Base-by-base conservation (phyloP, 78 protist genomes). In the Dictyostelium capitatum region DNA sequence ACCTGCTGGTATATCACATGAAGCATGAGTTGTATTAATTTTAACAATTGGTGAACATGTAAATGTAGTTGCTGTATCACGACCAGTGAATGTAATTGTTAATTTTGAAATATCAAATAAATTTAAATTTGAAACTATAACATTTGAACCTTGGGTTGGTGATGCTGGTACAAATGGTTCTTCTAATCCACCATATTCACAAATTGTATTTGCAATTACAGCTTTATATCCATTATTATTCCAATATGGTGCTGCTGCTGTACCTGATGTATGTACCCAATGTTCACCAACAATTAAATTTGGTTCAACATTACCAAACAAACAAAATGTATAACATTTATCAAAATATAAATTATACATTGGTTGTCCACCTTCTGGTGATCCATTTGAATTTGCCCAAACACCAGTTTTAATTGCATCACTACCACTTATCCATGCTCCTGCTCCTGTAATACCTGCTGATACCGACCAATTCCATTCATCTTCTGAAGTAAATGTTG, bases 141-240 rank as follows among this genome's bases (percentile, higher is more conserved):
- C 46, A 5, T 57, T 47, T 56, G 73, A 67, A 51, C 82, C 82
- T 51, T 17, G 48, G 4, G 82, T 77, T 51, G 82, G 43, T 15
- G 51, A 25, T 11, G 82, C 14, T 53, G 82, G 69, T 6, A 77
- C 15, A 77, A 51, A 41, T 51, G 87, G 87, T 25, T 80, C 77
- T 41, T 80, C 75, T 4, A 80, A 25, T 28, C 87, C 87, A 80
- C 87, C 87, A 80, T 43, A 80, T 62, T 80, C 87, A 64, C 87
- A 80, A 62, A 80, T 28, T 43, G 10, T 17, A 62, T 67, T 20
- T 46, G 30, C 25, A 25, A 80, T 62, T 7, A 25, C 41, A n/a
- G 87, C 87, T 20, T 25, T 32, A 62, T 62, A 32, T 46, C 20
- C 20, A 46, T 80, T 80, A 80, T 80, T 80, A 46, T 80, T 79